Base-by-base conservation (phyloP, 257 asterid species). In the Craterostigma plantagineum region DNA sequence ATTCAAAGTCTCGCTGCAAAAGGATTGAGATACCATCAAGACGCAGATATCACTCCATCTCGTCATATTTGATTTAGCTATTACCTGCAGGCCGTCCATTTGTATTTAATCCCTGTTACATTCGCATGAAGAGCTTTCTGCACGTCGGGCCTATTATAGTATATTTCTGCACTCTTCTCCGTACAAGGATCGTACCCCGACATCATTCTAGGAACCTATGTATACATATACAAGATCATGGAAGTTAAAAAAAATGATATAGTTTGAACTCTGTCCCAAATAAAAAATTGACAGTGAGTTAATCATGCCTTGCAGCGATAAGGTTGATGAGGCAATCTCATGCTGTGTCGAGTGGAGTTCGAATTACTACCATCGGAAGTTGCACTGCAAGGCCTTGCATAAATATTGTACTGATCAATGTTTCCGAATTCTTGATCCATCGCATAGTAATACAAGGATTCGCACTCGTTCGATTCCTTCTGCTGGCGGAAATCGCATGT, bases 81-180 rank as follows among this genome's bases (percentile, higher is more conserved):
- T 3, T 39, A 86, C 97, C 95, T 87, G 93, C 98, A 87, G 52
- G 98, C 91, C 16, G 95, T 87, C 95, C 95, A 82, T 74, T 60
- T 82, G 38, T 87, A 87, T 0, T 79, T 90, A 41, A 87, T 82
- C 41, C 79, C 61, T 3, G 76, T 73, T 3, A 60, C 58, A 50
- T 87, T 87, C 3, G 98, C 98, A 46, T 82, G 98, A 27, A 87
- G 74, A 11, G 95, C 93, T 53, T 66, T 79, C 55, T 87, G 98
- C 45, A 82, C 98, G 10, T 87, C 95, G 0, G 77, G 72, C 35
- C 92, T 66, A 36, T 87, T 87, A 48, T 82, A 87, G 67, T 87
- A 87, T 37, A 64, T 51, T 49, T 87, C 98, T 0, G 98, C 98
- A 38, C 82, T 72, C 41, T 71, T 76, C 60, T 87, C 98, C 10